Base-by-base conservation (phyloP, 345 rosid species). In the Gossypium sturtianum region DNA sequence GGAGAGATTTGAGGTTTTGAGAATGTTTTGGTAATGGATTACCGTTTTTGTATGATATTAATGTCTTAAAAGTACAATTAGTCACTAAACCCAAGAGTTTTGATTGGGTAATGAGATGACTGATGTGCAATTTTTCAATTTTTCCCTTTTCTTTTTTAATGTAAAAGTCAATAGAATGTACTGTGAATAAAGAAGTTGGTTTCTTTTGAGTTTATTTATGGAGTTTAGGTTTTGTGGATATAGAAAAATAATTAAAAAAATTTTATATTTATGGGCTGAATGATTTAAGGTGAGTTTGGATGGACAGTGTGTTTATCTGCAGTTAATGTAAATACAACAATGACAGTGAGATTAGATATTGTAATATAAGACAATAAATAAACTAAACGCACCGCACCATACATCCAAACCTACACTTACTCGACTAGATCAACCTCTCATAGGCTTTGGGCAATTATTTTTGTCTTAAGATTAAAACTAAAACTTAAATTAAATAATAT, bases 11-110 rank as follows among this genome's bases (percentile, higher is more conserved):
- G 10, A 48, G 52, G 52, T 48, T 54, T 51, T 51, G 56, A 17
- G 56, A 48, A 11, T 48, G 52, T 48, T 48, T 48, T 48, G 13
- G 52, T 48, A 11, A 48, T 48, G 52, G 61, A 57, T 22, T 57
- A 3, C 27, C 29, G 15, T 57, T 57, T 48, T 57, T 57, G 29
- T 11, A 22, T 22, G 3, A 56, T 56, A 20, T 56, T 23, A 1
- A 19, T 20, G 27, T 20, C 20, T 48, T 11, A 48, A 48, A 67
- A 58, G 49, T 48, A 57, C 65, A 71, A 58, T 78, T 78, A 76
- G 72, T 76, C 63, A 29, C 75, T 72, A 49, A 76, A 67, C 57
- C 70, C 70, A 29, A 34, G 53, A 19, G 58, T 74, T 71, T 60
- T 66, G 43, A 19, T 58, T 5, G 38, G 43, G 59, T 62, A 2